Conservation (phyloP, 1,284 basidiomycete genomes). For the Melampsora americana region DNA sequence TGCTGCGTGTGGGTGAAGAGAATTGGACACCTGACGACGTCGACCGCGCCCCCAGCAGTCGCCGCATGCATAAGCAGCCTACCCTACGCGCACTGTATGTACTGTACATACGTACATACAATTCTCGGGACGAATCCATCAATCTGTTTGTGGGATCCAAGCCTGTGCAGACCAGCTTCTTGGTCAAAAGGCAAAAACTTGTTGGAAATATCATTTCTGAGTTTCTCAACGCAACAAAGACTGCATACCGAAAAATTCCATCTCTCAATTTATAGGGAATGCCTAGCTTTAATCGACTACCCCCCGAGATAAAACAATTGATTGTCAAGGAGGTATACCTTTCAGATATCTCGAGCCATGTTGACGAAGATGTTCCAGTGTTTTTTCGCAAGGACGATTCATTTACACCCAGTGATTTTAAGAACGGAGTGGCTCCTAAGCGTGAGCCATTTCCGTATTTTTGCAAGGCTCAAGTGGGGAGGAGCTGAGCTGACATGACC, state of each 20-base stretch:
- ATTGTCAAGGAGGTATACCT: neutral
- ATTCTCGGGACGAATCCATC: neutral
- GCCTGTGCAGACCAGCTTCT: neutral
- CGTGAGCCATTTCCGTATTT: neutral
- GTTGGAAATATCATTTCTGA: neutral
- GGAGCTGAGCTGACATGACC: neutral
- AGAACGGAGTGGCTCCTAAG: neutral
- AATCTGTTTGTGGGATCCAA: too few relatives aligned
- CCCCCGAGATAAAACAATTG: neutral
- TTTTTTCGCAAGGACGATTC: neutral
- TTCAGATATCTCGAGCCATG: neutral
- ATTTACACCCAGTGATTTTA: slow-evolving; percentile 3
- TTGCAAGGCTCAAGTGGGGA: neutral
- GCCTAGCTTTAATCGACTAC: neutral
- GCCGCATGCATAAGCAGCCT: too few relatives aligned
- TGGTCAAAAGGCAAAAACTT: neutral
- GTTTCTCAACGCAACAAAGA: neutral
- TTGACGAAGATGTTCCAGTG: neutral
- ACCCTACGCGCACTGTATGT: neutral
- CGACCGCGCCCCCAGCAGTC: too few relatives aligned
- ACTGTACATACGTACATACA: neutral
- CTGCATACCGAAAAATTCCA: neutral
- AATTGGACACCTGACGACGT: too few relatives aligned
- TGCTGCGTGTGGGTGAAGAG: too few relatives aligned
- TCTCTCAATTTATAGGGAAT: neutral